Conservation (phyloP, 2,329 filamentous ascomycete species). For the Scedosporium aurantiacum region DNA sequence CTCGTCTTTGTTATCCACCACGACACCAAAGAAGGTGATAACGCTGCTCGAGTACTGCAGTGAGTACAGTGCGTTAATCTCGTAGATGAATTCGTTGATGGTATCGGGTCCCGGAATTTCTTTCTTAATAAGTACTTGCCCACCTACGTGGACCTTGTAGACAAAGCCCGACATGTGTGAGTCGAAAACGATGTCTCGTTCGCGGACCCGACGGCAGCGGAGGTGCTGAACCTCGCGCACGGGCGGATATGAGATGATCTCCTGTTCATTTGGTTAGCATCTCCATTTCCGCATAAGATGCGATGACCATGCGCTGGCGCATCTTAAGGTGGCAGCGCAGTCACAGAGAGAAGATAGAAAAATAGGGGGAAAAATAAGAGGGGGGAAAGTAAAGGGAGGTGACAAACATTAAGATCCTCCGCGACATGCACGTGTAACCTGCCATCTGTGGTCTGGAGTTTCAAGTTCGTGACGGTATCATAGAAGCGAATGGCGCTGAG, state of each 20-base stretch:
- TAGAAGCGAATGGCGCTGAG: conserved; percentile 93
- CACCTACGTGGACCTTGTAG: conserved; percentile 72
- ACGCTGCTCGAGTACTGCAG: conserved; percentile 64
- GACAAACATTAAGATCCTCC: conserved; percentile 73
- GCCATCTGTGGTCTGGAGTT: conserved; percentile 78
- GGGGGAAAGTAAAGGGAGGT: background rate
- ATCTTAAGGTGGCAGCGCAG: background rate
- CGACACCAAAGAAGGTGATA: conserved; percentile 76
- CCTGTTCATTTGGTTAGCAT: conserved; percentile 26
- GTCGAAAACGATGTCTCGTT: conserved; percentile 72
- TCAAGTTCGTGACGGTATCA: conserved; percentile 89
- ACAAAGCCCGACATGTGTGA: conserved; percentile 95
- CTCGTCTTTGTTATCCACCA: conserved; percentile 78
- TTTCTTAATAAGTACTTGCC: conserved; percentile 77
- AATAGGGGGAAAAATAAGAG: background rate
- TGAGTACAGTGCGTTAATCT: conserved; percentile 85
- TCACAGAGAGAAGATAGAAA: background rate
- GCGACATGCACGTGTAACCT: conserved; percentile 92
- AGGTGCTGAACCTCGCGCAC: conserved; percentile 66
- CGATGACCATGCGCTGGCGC: too few relatives aligned
- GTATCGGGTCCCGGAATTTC: conserved; percentile 94
- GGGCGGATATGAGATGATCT: conserved; percentile 80
- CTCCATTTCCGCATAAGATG: background rate
- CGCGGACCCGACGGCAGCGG: conserved; percentile 50
- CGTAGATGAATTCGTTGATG: conserved; percentile 93